Base-by-base conservation (phyloP, 148 eudicot genomes). In the Persicaria tinctoria region DNA sequence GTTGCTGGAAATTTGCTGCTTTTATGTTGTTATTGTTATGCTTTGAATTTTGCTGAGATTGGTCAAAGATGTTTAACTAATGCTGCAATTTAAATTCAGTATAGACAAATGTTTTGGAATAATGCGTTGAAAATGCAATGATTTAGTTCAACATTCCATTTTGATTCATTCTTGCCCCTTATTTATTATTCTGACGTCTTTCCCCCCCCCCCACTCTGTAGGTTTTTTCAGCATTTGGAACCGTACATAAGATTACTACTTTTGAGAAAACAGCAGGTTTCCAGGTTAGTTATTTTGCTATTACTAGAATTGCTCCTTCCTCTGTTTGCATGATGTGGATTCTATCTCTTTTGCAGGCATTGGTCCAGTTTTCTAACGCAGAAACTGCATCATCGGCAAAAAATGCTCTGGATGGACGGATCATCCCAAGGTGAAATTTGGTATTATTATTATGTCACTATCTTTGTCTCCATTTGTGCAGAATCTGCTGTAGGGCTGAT, bases 191-290 rank as follows among this genome's bases (percentile, higher is more conserved):
- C 75, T 84, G 74, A 80, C 38, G 45, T 38, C 14, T 63, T 64
- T 79, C 0, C 0, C 23, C 23, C n/a, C 1, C 2, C 23, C 77
- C 75, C 76, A 12, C 50, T 60, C 74, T 86, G 83, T 85, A 95
- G 97, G 97, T 95, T 5, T 92, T 92, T 80, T 95, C 97, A 49
- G 93, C 97, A 46, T 95, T 92, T 86, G 97, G 98, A 64, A 87
- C 89, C 84, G 99, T 95, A 71, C 98, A 94, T 76, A 94, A 94
- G 83, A 94, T 94, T 62, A 94, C 98, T 44, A 94, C 98, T 32
- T 94, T 94, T 82, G 98, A 94, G 85, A 94, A 94, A 86, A 94
- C 98, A 60, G 98, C 99, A 78, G 99, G 99, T 20, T 95, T 92
- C 81, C 99, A 95, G 97, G 99, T 86, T 73, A 17, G 3, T 18